Conservation (phyloP, 2,329 filamentous ascomycete genomes). For the Epichloe coenophiala region DNA sequence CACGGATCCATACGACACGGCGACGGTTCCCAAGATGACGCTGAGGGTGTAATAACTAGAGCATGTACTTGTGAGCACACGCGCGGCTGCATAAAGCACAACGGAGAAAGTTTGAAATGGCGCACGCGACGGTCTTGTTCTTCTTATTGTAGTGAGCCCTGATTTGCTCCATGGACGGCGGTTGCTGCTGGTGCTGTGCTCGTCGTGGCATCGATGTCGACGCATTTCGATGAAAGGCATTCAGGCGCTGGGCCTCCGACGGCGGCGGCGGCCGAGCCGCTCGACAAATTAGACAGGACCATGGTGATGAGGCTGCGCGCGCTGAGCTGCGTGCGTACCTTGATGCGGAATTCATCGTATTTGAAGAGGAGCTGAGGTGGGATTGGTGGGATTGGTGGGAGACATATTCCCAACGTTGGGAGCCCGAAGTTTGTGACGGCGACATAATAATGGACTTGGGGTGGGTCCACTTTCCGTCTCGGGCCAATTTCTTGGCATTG, state of each 20-base stretch:
- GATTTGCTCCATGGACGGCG: constrained; percentile 46
- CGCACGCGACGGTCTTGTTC: constrained; percentile 47
- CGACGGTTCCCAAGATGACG: constrained; percentile 66
- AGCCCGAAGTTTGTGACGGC: not conserved
- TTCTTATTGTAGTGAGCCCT: constrained; percentile 50
- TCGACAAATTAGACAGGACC: constrained; percentile 26
- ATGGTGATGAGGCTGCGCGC: constrained; percentile 14
- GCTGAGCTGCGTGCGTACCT: constrained; percentile 21
- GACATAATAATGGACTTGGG: not conserved
- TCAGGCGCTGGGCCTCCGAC: constrained; percentile 7
- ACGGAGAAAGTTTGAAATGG: no score
- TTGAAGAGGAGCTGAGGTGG: not conserved
- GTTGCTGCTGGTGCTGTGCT: constrained; percentile 13
- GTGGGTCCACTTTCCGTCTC: not conserved
- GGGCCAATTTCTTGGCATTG: not conserved
- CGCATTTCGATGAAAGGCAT: constrained; percentile 17
- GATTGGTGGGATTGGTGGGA: not conserved
- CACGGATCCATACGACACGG: constrained; percentile 70
- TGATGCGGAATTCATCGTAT: constrained; percentile 26
- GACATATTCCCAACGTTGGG: not conserved
- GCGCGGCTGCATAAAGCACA: not conserved
- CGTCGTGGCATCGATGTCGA: constrained; percentile 16
- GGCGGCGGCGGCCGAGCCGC: constrained; percentile 16
- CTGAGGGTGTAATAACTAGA: constrained; percentile 60
- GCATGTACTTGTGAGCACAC: not conserved